Percentiles rank a stretch among this genome's conserved stretches.
Conservation (phyloP, 78 protist genomes). For the Dictyostelium firmibasis region DNA sequence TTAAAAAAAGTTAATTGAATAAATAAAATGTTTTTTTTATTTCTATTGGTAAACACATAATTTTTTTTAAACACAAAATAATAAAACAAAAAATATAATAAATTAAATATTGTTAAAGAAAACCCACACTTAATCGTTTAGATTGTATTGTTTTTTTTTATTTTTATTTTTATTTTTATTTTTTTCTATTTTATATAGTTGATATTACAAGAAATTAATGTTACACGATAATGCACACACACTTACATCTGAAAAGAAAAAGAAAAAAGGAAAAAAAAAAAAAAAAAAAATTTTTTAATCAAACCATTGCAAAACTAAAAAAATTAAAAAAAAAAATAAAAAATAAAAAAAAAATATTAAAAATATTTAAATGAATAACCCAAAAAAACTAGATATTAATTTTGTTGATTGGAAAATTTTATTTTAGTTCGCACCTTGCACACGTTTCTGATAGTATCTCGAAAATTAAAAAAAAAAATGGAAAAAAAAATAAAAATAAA, state of each 20-base stretch:
- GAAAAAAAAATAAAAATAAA: too few species aligned
- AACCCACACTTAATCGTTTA: neutral
- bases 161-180: neutral
- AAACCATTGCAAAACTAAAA: neutral
- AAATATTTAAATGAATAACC: too few species aligned
- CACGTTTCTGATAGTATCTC: neutral
- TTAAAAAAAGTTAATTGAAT: neutral
- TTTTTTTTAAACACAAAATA: too few species aligned
- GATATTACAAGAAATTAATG: neutral
- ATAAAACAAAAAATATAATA: neutral
- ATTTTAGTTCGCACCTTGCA: neutral
- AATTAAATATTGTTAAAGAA: neutral
- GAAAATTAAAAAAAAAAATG: neutral
- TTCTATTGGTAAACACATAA: neutral
- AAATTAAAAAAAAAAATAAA: neutral
- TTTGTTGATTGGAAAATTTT: neutral
- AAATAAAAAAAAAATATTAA: neutral
- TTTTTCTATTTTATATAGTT: neutral
- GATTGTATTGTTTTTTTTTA: neutral
- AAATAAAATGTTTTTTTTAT: neutral
- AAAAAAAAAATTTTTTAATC: neutral
- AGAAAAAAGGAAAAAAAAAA: neutral
- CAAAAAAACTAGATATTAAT: too few species aligned
- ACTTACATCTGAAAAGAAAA: neutral
- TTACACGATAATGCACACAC: neutral